phyloP scores from a whole-genome alignment of 352 stramenopile species.

The Phytophthora idaei region DNA sequence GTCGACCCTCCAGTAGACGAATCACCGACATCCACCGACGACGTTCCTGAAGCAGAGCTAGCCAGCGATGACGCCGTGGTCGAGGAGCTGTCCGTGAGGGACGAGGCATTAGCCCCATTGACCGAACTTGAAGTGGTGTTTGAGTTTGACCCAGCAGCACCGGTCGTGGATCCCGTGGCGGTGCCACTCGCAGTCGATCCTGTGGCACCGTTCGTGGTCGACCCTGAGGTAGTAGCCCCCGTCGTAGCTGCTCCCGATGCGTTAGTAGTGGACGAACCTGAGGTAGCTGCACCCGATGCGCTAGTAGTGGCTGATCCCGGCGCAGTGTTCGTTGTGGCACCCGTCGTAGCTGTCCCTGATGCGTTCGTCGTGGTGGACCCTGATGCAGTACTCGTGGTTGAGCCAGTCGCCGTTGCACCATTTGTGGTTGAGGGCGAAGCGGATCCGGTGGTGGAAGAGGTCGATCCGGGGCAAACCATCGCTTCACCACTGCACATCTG shows the following conservation, averaged over 20 bases:
- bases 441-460: slow-evolving; percentile 1
- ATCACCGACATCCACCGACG: slow-evolving; percentile 23
- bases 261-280: background rate
- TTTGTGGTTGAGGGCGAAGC: background rate
- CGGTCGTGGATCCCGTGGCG: background rate
- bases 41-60: slow-evolving; percentile 11
- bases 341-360: background rate
- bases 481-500: slow-evolving; percentile 32
- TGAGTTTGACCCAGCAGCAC: slow-evolving; percentile 2
- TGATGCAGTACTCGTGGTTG: background rate
- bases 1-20: slow-evolving; percentile 16
- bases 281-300: background rate
- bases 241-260: background rate
- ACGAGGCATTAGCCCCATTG: background rate
- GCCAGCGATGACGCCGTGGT: slow-evolving; percentile 4
- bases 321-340: background rate
- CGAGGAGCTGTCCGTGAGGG: slow-evolving; percentile 11
- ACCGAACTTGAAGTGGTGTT: slow-evolving; percentile 16
- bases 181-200: background rate
- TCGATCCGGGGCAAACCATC: slow-evolving; percentile 27
- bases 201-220: background rate
- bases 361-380: too few species aligned
- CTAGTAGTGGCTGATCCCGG: background rate
- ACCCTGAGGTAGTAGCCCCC: background rate
- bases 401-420: background rate